A percentile compares a stretch with the other conserved stretches of the same genome.
Conservation (phyloP, 2,329 filamentous ascomycete species). For the Cladophialophora yegresii region DNA sequence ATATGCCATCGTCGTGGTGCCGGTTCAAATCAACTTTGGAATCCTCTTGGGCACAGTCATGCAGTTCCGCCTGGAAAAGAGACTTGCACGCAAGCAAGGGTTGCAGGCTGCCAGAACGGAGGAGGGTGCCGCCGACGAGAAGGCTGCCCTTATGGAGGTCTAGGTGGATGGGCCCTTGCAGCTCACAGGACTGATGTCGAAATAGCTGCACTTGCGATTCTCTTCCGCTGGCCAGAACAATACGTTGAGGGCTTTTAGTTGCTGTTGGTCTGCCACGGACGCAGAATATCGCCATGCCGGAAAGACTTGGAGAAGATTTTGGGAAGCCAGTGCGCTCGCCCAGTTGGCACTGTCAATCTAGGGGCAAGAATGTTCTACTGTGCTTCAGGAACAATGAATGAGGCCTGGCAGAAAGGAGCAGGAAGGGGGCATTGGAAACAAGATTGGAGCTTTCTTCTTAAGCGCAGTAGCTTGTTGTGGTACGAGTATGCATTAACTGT, state of each 20-base stretch:
- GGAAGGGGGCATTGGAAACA: not conserved
- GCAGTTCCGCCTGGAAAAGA: constrained; percentile 35
- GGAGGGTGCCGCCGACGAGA: constrained; percentile 25
- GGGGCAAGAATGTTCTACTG: not conserved
- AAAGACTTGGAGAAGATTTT: not conserved
- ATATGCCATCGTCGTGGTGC: constrained; percentile 33
- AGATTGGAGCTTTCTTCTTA: not conserved
- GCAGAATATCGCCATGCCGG: not conserved
- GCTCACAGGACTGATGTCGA: not conserved
- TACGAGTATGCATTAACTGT: not conserved
- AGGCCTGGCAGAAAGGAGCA: not conserved
- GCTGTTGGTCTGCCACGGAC: not conserved
- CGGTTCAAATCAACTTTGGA: constrained; percentile 35
- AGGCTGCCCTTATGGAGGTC: constrained; percentile 30
- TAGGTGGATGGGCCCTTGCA: not conserved
- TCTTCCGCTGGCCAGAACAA: not conserved
- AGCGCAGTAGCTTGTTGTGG: not conserved
- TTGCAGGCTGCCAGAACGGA: constrained; percentile 13
- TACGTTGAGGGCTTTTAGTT: not conserved
- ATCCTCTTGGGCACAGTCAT: constrained; percentile 31
- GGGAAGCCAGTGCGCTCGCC: not conserved
- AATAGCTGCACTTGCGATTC: not conserved
- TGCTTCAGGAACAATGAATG: not conserved
- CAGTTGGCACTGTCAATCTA: not conserved
- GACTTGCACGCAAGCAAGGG: constrained; percentile 24